A percentile compares a stretch with the other conserved stretches of the same genome.
These are phyloP conservation scores for Chrysophaeum taylorii DNA, from an alignment of 352 stramenopile species.

Conservation along the genomic window DNA sequence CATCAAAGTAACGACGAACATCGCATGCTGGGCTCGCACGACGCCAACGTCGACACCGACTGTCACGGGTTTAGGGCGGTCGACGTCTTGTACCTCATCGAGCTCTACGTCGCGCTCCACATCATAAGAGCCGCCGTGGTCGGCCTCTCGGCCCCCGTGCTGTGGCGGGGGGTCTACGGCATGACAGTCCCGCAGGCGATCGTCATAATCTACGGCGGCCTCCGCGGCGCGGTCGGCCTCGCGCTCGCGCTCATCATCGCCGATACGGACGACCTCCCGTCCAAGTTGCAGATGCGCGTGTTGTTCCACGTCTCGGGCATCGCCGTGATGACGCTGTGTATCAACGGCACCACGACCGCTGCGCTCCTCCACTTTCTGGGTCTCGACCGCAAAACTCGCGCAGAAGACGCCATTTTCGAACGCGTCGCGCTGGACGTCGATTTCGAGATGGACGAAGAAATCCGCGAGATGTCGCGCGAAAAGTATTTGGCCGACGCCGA, in stretches of 20 bases:
- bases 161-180: not conserved
- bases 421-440: constrained; percentile 1
- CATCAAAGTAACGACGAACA: no score
- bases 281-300: not conserved
- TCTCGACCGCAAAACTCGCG: not conserved
- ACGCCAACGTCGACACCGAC: not conserved
- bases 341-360: constrained; percentile 11
- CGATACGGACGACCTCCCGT: constrained; percentile 14
- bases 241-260: constrained; percentile 15
- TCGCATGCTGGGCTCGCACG: no score
- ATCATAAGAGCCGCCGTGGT: not conserved
- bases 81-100: not conserved
- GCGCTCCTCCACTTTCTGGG: constrained; percentile 4
- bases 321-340: constrained; percentile 3
- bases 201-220: constrained; percentile 5
- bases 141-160: not conserved
- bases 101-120: constrained; percentile 13
- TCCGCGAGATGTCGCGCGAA: constrained; percentile 22
- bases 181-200: not conserved
- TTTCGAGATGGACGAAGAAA: not conserved
- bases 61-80: not conserved
- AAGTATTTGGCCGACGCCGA: constrained; percentile 31
- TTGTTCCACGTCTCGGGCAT: constrained; percentile 14
- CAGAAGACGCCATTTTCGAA: constrained; percentile 9
- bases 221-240: constrained; percentile 16